Conservation (phyloP, 176 grass and related monocot genomes). For the Carex kokanica region DNA sequence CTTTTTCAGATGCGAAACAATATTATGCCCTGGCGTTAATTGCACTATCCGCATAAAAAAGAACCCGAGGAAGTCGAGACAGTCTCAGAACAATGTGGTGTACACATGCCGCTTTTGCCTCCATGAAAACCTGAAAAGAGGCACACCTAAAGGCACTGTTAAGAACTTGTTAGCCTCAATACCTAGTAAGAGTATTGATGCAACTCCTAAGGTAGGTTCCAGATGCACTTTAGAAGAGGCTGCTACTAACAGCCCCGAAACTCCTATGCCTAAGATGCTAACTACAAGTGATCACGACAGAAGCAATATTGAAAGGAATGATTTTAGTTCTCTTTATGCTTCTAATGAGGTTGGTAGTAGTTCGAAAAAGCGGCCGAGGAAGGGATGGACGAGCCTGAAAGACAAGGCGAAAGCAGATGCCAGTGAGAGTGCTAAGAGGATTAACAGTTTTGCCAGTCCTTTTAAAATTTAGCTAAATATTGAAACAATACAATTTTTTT, state of each 20-base stretch:
- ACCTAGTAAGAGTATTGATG: slow-evolving; percentile 13
- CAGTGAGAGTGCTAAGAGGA: slow-evolving; percentile 45
- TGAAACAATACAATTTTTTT: background rate
- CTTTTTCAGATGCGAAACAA: slow-evolving; percentile 66
- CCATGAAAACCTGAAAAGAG: slow-evolving; percentile 57
- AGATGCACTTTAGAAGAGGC: slow-evolving; percentile 1
- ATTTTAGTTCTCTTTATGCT: slow-evolving; percentile 23
- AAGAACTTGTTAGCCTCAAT: slow-evolving; percentile 51
- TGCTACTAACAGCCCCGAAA: slow-evolving; percentile 5
- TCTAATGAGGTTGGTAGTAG: slow-evolving; percentile 27
- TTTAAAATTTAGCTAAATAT: slow-evolving; percentile 40
- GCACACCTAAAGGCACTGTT: slow-evolving; percentile 52
- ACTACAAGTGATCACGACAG: background rate
- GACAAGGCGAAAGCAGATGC: slow-evolving; percentile 60
- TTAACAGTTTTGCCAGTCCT: slow-evolving; percentile 54
- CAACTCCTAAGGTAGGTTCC: background rate
- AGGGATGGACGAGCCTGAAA: slow-evolving; percentile 64
- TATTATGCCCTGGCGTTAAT: slow-evolving; percentile 75
- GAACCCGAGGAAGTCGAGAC: slow-evolving; percentile 40
- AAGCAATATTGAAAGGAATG: slow-evolving; percentile 23
- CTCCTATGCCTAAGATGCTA: slow-evolving; percentile 8
- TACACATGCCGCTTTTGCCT: slow-evolving; percentile 67
- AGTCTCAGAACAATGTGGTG: slow-evolving; percentile 45
- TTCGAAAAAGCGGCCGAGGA: slow-evolving; percentile 76
- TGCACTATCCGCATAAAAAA: slow-evolving; percentile 69